phyloP scores from a whole-genome alignment of 306 rosid species.

The Oemleria cerasiformis region DNA sequence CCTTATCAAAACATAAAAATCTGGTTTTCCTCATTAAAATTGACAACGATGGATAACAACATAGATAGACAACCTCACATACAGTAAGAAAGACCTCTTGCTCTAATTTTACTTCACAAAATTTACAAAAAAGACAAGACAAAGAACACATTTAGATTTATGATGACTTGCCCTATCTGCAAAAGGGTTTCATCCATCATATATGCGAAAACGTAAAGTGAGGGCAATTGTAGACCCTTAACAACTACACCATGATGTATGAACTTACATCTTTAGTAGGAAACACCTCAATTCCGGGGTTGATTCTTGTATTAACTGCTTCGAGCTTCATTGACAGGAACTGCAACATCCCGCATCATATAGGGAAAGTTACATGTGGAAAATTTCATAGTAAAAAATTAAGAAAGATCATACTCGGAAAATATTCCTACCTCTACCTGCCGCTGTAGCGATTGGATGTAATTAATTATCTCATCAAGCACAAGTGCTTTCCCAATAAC shows the following conservation, averaged over 20 bases:
- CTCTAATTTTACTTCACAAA: neutral
- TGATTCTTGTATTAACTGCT: conserved; percentile 71
- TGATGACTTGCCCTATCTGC: neutral
- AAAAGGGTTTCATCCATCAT: neutral
- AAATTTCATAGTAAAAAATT: neutral
- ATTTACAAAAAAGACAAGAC: neutral
- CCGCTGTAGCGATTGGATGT: conserved; percentile 84
- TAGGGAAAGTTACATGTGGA: neutral
- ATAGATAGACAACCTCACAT: neutral
- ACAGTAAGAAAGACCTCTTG: neutral
- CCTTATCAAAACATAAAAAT: neutral
- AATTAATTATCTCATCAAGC: conserved; percentile 93
- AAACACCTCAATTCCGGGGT: conserved; percentile 66
- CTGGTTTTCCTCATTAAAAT: neutral
- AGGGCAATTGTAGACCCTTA: neutral
- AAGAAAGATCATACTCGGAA: conserved; percentile 8
- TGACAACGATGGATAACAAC: conserved; percentile 1
- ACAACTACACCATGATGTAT: neutral
- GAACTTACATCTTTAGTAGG: conserved; percentile 76
- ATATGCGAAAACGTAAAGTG: neutral
- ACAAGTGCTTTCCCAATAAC: conserved; percentile 93
- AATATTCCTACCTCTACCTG: conserved; percentile 73
- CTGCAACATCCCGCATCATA: conserved; percentile 42
- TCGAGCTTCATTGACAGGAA: conserved; percentile 96
- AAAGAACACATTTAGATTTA: neutral